phyloP scores from a whole-genome alignment of 371 early-diverging fungal species.

The Saksenaea vasiformis region DNA sequence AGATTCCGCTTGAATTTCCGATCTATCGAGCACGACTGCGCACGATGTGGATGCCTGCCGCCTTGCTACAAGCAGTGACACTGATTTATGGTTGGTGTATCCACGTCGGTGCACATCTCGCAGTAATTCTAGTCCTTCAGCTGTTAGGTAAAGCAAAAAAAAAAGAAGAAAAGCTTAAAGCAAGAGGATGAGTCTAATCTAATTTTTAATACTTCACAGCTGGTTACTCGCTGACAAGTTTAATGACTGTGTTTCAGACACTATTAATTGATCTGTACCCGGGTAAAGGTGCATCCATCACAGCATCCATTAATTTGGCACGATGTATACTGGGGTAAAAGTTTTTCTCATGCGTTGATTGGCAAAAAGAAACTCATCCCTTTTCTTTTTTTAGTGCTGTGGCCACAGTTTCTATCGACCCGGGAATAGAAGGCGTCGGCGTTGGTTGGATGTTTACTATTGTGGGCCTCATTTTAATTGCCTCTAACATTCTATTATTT shows the following conservation, averaged over 20 bases:
- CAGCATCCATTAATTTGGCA: conserved; percentile 44
- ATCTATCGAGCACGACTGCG: conserved; percentile 33
- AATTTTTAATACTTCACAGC: conserved; percentile 10
- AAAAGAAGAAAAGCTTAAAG: background rate
- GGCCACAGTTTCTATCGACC: conserved; percentile 30
- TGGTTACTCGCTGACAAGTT: conserved; percentile 14
- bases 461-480: conserved; percentile 20
- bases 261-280: conserved; percentile 41
- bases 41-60: conserved; percentile 20
- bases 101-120: conserved; percentile 22
- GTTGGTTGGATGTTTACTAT: conserved; percentile 40
- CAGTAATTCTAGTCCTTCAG: conserved; percentile 30
- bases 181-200: background rate
- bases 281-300: conserved; percentile 42
- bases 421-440: conserved; percentile 34
- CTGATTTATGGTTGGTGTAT: conserved; percentile 38
- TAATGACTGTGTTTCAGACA: conserved; percentile 33
- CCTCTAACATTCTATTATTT: conserved; percentile 6
- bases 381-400: conserved; percentile 19
- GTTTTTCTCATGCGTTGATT: background rate
- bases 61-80: conserved; percentile 13
- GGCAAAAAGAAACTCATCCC: background rate
- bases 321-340: conserved; percentile 41
- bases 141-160: conserved; percentile 25
- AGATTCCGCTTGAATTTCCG: conserved; percentile 23